Evolutionary conservation across 805 yeast genomes (phyloP).

Genomic region (Torulaspora delbrueckii): DNA sequence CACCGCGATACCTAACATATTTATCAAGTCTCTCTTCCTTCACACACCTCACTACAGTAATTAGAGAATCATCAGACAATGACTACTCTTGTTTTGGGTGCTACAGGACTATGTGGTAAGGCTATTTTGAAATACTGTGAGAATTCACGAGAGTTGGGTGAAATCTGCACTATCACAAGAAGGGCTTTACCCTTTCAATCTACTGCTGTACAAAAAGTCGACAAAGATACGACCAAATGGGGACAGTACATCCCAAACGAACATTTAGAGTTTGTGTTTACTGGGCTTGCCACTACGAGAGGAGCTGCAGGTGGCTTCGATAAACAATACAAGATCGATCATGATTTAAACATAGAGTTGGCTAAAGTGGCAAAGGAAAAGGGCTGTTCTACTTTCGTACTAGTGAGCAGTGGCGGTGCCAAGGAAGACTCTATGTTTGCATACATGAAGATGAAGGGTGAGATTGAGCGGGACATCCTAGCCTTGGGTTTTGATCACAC

Average conservation of each 20-base stretch:
- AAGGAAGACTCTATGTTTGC: slow-evolving; percentile 50
- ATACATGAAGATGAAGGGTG: slow-evolving; percentile 68
- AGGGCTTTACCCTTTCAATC: slow-evolving; percentile 35
- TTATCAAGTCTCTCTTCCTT: background rate
- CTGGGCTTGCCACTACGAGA: slow-evolving; percentile 73
- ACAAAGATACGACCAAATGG: slow-evolving; percentile 51
- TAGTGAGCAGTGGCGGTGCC: slow-evolving; percentile 69
- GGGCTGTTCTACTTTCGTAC: slow-evolving; percentile 62
- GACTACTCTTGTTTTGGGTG: slow-evolving; percentile 50
- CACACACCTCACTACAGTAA: background rate
- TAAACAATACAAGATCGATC: slow-evolving; percentile 65
- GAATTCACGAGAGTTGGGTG: slow-evolving; percentile 35
- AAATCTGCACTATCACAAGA: slow-evolving; percentile 50
- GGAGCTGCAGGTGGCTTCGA: slow-evolving; percentile 69
- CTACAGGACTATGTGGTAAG: slow-evolving; percentile 75
- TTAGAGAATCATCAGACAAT: slow-evolving; percentile 1
- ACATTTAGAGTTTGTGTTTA: slow-evolving; percentile 44
- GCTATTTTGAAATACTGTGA: slow-evolving; percentile 47
- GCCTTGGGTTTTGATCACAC: slow-evolving; percentile 64
- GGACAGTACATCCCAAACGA: slow-evolving; percentile 35
- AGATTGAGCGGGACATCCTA: slow-evolving; percentile 62
- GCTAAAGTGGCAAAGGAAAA: slow-evolving; percentile 70
- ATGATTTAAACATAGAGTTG: slow-evolving; percentile 60
- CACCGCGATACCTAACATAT: background rate
- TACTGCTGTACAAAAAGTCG: slow-evolving; percentile 40